phyloP scores from a whole-genome alignment of 306 rosid species.

The Cercis canadensis region DNA sequence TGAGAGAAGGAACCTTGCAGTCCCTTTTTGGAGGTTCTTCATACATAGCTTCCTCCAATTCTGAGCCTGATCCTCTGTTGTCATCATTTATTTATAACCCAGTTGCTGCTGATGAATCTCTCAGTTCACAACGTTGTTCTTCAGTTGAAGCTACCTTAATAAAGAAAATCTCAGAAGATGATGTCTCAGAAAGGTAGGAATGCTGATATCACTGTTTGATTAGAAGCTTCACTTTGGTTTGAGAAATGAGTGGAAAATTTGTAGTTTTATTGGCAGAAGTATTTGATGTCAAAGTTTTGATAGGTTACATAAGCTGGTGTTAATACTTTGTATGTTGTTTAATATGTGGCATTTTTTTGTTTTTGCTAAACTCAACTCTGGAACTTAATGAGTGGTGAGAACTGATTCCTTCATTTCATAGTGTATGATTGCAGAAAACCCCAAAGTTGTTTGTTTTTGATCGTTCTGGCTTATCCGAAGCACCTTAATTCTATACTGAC shows the following conservation, averaged over 20 bases:
- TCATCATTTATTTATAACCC: conserved; percentile 82
- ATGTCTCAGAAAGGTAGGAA: conserved; percentile 54
- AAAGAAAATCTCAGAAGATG: conserved; percentile 57
- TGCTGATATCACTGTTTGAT: neutral
- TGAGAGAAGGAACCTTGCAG: conserved; percentile 78
- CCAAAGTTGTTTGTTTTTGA: neutral
- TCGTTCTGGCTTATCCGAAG: neutral
- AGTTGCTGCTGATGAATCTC: conserved; percentile 48
- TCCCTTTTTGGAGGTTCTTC: conserved; percentile 86
- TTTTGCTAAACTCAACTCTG: no score
- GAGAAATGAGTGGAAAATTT: conserved; percentile 5
- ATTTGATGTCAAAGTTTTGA: no score
- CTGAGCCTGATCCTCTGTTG: conserved; percentile 85
- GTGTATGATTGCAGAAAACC: no score
- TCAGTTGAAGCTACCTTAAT: conserved; percentile 47
- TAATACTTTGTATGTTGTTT: no score
- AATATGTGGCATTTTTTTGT: no score
- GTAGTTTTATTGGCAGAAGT: no score
- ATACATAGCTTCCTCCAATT: conserved; percentile 49
- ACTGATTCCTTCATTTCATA: no score
- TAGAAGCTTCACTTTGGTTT: neutral
- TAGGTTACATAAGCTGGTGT: no score
- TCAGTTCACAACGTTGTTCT: conserved; percentile 44
- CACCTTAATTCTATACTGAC: conserved; percentile 30
- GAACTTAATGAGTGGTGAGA: no score